Conservation (phyloP, 352 stramenopile species). For the Pythium dissimile region DNA sequence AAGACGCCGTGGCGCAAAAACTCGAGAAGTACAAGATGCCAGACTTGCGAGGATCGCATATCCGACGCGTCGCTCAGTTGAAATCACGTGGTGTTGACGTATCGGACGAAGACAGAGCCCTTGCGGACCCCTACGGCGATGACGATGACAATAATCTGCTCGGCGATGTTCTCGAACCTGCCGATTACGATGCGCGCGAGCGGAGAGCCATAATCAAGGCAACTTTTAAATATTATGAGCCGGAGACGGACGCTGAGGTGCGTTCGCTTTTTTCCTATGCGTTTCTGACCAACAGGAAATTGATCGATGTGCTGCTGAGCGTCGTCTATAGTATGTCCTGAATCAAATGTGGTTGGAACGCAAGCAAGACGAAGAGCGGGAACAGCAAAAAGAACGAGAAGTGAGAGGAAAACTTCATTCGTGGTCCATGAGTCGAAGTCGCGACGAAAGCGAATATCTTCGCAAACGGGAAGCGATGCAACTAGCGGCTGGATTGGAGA, state of each 20-base stretch:
- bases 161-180: slow-evolving; percentile 5
- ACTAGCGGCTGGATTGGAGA: slow-evolving; percentile 45
- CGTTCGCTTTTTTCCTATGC: not conserved
- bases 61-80: slow-evolving; percentile 62
- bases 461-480: slow-evolving; percentile 62
- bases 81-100: slow-evolving; percentile 34
- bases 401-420: slow-evolving; percentile 43
- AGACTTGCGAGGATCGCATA: slow-evolving; percentile 58
- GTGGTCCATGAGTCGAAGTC: slow-evolving; percentile 60
- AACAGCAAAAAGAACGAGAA: slow-evolving; percentile 43
- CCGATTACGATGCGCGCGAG: slow-evolving; percentile 12
- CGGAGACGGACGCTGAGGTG: slow-evolving; percentile 67
- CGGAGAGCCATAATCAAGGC: slow-evolving; percentile 35
- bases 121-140: no score
- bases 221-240: slow-evolving; percentile 54
- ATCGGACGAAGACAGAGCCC: slow-evolving; percentile 19
- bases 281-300: not conserved
- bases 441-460: slow-evolving; percentile 65
- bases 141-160: no score
- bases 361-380: slow-evolving; percentile 42
- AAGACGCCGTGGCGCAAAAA: slow-evolving; percentile 16
- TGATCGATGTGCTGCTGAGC: not conserved
- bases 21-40: slow-evolving; percentile 63
- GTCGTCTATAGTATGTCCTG: slow-evolving; percentile 39
- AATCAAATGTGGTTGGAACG: slow-evolving; percentile 66